Conservation (phyloP, 83 land plant genomes). For the Picea abies region DNA sequence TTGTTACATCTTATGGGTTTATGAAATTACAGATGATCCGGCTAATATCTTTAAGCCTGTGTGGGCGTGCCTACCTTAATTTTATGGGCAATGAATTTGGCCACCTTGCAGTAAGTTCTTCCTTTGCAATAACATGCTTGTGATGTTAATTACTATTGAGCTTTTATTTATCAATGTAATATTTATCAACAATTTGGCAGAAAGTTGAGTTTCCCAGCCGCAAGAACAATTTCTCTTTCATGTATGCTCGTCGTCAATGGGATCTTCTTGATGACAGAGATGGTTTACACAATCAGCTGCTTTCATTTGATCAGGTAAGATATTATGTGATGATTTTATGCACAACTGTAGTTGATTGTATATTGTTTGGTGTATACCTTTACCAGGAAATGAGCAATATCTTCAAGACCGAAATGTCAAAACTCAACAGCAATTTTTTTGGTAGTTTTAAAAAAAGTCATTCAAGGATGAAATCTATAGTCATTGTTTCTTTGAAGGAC, state of each 20-base stretch:
- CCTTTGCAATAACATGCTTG: background rate
- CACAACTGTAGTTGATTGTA: background rate
- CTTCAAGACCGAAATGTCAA: too few species aligned
- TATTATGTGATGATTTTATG: background rate
- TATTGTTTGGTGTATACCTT: constrained; percentile 1
- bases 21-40: constrained; percentile 73
- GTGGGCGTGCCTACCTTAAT: constrained; percentile 89
- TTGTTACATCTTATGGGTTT: background rate
- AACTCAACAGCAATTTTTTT: too few species aligned
- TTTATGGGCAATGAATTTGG: constrained; percentile 99
- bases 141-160: background rate
- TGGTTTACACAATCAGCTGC: constrained; percentile 54
- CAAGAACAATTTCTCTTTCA: constrained; percentile 75
- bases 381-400: background rate
- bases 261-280: constrained; percentile 41
- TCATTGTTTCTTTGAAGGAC: too few species aligned
- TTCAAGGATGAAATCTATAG: too few species aligned
- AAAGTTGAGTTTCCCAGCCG: constrained; percentile 90
- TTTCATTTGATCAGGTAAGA: constrained; percentile 78
- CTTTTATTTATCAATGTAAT: background rate
- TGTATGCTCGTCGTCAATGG: constrained; percentile 83
- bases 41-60: constrained; percentile 69
- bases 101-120: constrained; percentile 78
- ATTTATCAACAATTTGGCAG: constrained; percentile 31
- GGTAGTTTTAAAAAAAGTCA: too few species aligned